A percentile compares a stretch with the other conserved stretches of the same genome.
Evolutionary conservation across 352 stramenopile species (phyloP).

Genomic region (Thalassiosira livingstoniorum): DNA sequence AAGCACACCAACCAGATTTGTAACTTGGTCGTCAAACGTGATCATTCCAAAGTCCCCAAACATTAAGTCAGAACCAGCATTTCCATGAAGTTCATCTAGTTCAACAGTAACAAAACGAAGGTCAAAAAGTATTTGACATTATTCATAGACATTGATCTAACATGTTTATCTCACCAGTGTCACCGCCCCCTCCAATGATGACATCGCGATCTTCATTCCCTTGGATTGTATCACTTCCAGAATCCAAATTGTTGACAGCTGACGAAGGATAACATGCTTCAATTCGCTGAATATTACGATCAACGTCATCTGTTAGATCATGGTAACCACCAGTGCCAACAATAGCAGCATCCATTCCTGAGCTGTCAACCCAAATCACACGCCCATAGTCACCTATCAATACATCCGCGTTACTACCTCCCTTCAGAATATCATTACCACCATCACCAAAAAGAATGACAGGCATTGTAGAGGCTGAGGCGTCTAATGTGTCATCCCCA

Average conservation of each 20-base stretch:
- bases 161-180: slow-evolving; percentile 22
- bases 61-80: too few relatives aligned
- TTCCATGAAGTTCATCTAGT: too few relatives aligned
- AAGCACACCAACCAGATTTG: too few relatives aligned
- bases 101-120: too few relatives aligned
- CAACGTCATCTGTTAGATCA: slow-evolving; percentile 57
- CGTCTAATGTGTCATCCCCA: slow-evolving; percentile 56
- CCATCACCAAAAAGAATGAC: slow-evolving; percentile 66
- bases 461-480: slow-evolving; percentile 42
- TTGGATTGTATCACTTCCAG: slow-evolving; percentile 42
- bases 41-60: too few relatives aligned
- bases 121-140: too few relatives aligned
- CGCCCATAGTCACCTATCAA: slow-evolving; percentile 62
- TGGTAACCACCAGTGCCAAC: slow-evolving; percentile 57
- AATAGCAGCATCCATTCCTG: slow-evolving; percentile 32
- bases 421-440: slow-evolving; percentile 54
- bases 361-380: slow-evolving; percentile 44
- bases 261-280: slow-evolving; percentile 28
- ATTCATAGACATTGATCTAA: too few relatives aligned
- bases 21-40: too few relatives aligned
- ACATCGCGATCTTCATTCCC: slow-evolving; percentile 42
- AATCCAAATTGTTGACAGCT: slow-evolving; percentile 37
- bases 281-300: slow-evolving; percentile 35
- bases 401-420: slow-evolving; percentile 47
- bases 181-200: slow-evolving; percentile 39